Evolutionary conservation across 2,329 filamentous ascomycete genomes (phyloP).

Genomic region (Chaetomium olivaceum): DNA sequence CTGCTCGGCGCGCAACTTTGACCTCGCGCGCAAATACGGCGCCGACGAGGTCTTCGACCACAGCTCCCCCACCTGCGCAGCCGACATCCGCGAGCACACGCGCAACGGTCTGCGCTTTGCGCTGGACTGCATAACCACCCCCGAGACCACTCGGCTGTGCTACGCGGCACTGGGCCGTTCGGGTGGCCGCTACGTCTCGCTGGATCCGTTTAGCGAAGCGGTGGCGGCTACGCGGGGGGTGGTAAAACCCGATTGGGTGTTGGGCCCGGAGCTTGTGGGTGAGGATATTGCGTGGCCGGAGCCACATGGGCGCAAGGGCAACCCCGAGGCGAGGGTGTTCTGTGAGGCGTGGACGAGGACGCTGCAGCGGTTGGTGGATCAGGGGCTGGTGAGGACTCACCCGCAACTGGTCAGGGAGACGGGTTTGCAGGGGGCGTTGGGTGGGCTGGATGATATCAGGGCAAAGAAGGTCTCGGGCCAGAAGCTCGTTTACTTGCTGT

Average conservation of each 20-base stretch:
- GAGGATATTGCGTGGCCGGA: background rate
- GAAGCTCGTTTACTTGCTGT: slow-evolving; percentile 16
- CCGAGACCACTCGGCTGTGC: slow-evolving; percentile 41
- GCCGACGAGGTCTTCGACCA: slow-evolving; percentile 51
- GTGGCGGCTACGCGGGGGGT: background rate
- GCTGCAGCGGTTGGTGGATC: slow-evolving; percentile 8
- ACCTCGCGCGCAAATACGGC: slow-evolving; percentile 44
- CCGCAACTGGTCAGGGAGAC: background rate
- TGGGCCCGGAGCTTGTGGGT: background rate
- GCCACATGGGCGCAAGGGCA: background rate
- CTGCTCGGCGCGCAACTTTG: slow-evolving; percentile 46
- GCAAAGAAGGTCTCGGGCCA: slow-evolving; percentile 2
- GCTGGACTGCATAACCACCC: slow-evolving; percentile 46
- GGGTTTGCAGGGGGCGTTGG: background rate
- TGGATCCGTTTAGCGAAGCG: slow-evolving; percentile 39
- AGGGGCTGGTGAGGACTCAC: background rate
- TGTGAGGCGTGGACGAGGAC: background rate
- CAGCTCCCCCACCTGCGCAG: slow-evolving; percentile 37
- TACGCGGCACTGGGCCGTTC: slow-evolving; percentile 41
- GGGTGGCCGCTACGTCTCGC: slow-evolving; percentile 42
- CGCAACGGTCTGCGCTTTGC: slow-evolving; percentile 41
- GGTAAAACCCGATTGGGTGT: background rate
- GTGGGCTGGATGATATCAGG: slow-evolving; percentile 7
- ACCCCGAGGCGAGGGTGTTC: background rate
- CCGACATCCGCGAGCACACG: slow-evolving; percentile 43